Percentiles rank a stretch among this genome's conserved stretches.
Evolutionary conservation across 2,329 filamentous ascomycete genomes (phyloP).

Genomic region (Diaporthe helianthi): DNA sequence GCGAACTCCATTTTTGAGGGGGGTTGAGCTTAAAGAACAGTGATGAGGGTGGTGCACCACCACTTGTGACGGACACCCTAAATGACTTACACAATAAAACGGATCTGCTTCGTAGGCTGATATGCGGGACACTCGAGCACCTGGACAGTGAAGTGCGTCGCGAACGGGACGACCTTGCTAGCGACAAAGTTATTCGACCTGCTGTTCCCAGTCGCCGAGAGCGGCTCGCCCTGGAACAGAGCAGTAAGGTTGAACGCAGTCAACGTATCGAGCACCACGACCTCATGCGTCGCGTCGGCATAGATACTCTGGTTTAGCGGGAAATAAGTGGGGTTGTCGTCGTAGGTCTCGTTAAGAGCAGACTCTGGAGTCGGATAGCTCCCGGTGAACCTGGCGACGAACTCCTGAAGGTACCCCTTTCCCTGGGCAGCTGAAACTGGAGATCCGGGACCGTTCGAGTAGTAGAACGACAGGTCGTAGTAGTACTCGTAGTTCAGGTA

Average conservation of each 20-base stretch:
- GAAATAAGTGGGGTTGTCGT: slow-evolving; percentile 50
- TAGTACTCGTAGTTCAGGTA: slow-evolving; percentile 53
- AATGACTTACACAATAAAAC: slow-evolving; percentile 45
- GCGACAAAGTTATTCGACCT: slow-evolving; percentile 41
- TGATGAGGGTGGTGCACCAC: too few relatives aligned
- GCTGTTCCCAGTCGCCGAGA: slow-evolving; percentile 36
- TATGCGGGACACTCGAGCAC: slow-evolving; percentile 44
- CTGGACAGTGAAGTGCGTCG: slow-evolving; percentile 44
- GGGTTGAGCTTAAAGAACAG: too few relatives aligned
- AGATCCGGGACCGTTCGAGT: slow-evolving; percentile 44
- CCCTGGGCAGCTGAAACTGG: slow-evolving; percentile 45
- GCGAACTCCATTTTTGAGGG: too few relatives aligned
- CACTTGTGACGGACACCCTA: too few relatives aligned
- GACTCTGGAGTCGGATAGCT: slow-evolving; percentile 41
- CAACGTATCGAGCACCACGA: slow-evolving; percentile 44
- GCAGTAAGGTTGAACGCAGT: slow-evolving; percentile 45
- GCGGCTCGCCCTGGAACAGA: slow-evolving; percentile 41
- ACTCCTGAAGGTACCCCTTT: slow-evolving; percentile 44
- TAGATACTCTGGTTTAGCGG: slow-evolving; percentile 52
- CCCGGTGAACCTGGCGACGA: slow-evolving; percentile 42
- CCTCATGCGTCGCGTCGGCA: slow-evolving; percentile 52
- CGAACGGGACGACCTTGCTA: slow-evolving; percentile 44
- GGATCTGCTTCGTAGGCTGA: slow-evolving; percentile 43
- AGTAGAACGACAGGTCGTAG: slow-evolving; percentile 48
- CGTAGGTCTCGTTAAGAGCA: slow-evolving; percentile 45